Base-by-base conservation (phyloP, 208 protist genomes). In the Leishmania amazonensis region DNA sequence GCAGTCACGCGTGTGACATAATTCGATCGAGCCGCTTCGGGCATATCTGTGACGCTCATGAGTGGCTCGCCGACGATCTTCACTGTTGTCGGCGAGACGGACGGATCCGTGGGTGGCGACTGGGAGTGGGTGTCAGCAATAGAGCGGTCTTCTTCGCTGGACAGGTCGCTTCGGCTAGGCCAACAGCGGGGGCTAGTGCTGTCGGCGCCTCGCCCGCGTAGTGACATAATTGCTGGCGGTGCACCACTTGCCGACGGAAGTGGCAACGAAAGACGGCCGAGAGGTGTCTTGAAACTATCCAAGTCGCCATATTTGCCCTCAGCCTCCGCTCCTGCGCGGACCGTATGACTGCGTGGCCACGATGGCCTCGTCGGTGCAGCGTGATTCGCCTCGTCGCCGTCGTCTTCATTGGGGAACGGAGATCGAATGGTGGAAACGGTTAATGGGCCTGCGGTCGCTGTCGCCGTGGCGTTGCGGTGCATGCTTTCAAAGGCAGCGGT, bases 281-380 rank as follows among this genome's bases (percentile, higher is more conserved):
- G 42, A 38, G 70, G 70, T 74, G 21, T 28, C 3, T 5, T 35
- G 5, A 54, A 7, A 38, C 3, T 62, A 2, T 57, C 70, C 45
- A 85, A 11, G 45, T 85, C 79, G 6, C 80, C 80, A 58, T 85
- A 85, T 49, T 87, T 83, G 40, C 84, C 80, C 24, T 82, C 65
- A 47, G 4, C 42, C 19, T 35, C 19, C 15, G 40, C 45, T 38
- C 28, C 70, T 53, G 70, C 70, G 11, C 7, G 8, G 24, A 8
- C 19, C 13, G n/a, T 38, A 15, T 7, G 28, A 35, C 3, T n/a
- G 8, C 68, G 68, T 35, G 28, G 11, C 42, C 24, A 6, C 24
- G 42, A 73, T 21, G 68, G 4, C 45, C 21, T 73, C 17, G 24
- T 42, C 42, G 8, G 11, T 9, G 68, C 42, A 73, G 19, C 49